phyloP scores from a whole-genome alignment of 176 grass and related monocot species.

The Eragrostis curvula region DNA sequence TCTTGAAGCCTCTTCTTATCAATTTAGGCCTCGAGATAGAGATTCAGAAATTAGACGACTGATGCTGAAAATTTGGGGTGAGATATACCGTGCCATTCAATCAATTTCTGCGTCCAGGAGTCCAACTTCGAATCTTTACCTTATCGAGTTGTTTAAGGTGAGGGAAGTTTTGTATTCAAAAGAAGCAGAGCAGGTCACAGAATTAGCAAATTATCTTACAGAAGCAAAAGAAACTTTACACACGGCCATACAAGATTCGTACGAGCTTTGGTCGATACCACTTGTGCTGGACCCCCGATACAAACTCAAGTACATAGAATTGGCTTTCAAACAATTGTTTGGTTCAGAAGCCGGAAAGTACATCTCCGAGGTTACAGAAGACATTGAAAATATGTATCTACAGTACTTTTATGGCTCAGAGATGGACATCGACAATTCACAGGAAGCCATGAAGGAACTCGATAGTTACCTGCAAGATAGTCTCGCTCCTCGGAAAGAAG shows the following conservation, averaged over 20 bases:
- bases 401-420: no score
- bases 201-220: neutral
- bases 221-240: neutral
- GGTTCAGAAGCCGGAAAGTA: no score
- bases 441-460: neutral
- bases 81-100: neutral
- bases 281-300: conserved; percentile 21
- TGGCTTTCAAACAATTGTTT: neutral
- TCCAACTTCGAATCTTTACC: conserved; percentile 8
- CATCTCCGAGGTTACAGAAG: no score
- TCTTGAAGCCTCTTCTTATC: neutral
- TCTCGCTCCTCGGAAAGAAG: neutral
- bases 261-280: neutral
- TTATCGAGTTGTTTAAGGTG: neutral
- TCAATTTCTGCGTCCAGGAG: neutral
- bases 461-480: neutral
- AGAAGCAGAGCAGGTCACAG: no score
- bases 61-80: neutral
- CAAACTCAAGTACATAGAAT: neutral
- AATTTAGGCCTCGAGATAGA: neutral
- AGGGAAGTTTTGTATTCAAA: neutral
- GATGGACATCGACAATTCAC: no score
- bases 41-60: neutral
- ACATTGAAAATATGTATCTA: neutral
- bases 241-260: neutral